Base-by-base conservation (phyloP, 441 rosid species). In the Theobroma grandiflorum region DNA sequence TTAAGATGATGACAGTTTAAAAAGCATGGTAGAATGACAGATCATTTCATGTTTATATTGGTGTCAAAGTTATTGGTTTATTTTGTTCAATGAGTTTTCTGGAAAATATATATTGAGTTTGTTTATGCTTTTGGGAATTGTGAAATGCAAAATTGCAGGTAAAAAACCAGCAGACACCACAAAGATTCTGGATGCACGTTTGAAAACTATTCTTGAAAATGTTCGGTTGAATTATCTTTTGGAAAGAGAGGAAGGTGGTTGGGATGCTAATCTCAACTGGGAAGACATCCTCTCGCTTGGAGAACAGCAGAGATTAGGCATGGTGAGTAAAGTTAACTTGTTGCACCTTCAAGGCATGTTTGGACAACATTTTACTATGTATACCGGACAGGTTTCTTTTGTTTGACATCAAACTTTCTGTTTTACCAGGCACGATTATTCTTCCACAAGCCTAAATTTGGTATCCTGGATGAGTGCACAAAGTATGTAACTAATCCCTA, bases 381-480 rank as follows among this genome's bases (percentile, higher is more conserved):
- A 10, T 66, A 45, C 77, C 61, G 37, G 47, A 18, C 47, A 14
- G 68, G 79, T n/a, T 66, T 83, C 45, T 66, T 62, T 59, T 77
- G 26, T 85, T 79, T 81, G 75, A 78, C 78, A 33, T 78, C 73
- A 26, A 80, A 70, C 55, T 74, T 66, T 77, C 37, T 66, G 73
- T 81, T 79, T 85, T 75, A 77, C 76, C 68, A 97, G 99, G 99
- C 99, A 33, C 99, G 99, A 22, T 87, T 95, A 57, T 95, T 97
- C 93, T 97, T 94, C 82, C 99, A 97, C 91, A 90, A 88, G 80
- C 99, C 99, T 10, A 90, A 81, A 81, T 97, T 94, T 83, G 99
- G 96, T 82, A 91, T 97, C 88, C 99, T 97, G 7, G 99, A 97
- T 11, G 99, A 97, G 88, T 97, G 99, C 92, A 97, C 99, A 84